These are phyloP conservation scores for Candida krabiensis DNA, from an alignment of 805 yeast species.

Conservation along the genomic window DNA sequence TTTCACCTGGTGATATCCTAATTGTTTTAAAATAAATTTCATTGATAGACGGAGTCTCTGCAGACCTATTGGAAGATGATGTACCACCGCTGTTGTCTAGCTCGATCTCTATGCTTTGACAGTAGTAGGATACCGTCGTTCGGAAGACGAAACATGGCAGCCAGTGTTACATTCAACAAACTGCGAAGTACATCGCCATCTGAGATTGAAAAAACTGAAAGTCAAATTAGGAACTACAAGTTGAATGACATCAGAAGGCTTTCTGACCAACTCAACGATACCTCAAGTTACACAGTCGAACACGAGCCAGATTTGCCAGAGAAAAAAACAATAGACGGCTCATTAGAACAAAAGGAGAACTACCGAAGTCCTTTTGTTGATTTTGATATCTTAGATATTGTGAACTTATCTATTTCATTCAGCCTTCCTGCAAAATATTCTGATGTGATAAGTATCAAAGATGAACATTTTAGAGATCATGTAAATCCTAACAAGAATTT, in stretches of 20 bases:
- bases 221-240: background rate
- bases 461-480: slow-evolving; percentile 11
- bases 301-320: slow-evolving; percentile 8
- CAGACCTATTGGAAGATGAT: too few relatives aligned
- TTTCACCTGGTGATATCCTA: too few relatives aligned
- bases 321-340: slow-evolving; percentile 3
- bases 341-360: slow-evolving; percentile 16
- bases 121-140: too few relatives aligned
- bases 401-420: slow-evolving; percentile 15
- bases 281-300: background rate
- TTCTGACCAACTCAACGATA: background rate
- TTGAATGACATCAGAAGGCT: slow-evolving; percentile 4
- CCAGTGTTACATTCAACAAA: too few relatives aligned
- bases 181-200: too few relatives aligned
- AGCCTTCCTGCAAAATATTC: slow-evolving; percentile 14
- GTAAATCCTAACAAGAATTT: slow-evolving; percentile 8
- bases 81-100: too few relatives aligned
- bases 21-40: too few relatives aligned
- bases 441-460: slow-evolving; percentile 19
- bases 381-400: slow-evolving; percentile 14
- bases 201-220: background rate
- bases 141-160: too few relatives aligned
- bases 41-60: too few relatives aligned
- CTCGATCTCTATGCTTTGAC: too few relatives aligned
- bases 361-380: slow-evolving; percentile 17